Conservation (phyloP, 116 monocot species). For the Dioscorea cayenensis region DNA sequence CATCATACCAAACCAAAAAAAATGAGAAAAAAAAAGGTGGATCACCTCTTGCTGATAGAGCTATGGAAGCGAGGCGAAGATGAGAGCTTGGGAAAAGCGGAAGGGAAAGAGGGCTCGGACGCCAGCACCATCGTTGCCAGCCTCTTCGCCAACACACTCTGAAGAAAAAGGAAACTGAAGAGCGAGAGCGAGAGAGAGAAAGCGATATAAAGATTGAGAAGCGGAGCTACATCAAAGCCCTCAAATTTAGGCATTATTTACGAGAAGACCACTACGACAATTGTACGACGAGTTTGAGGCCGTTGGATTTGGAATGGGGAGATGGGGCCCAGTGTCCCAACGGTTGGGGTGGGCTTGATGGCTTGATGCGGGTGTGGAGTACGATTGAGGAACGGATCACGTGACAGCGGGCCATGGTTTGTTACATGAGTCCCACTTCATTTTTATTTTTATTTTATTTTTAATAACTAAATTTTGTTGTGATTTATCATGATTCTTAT, state of each 20-base stretch:
- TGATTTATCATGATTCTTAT: too few relatives aligned
- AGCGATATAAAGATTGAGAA: background rate
- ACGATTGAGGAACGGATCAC: background rate
- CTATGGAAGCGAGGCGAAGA: conserved; percentile 13
- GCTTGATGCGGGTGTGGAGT: background rate
- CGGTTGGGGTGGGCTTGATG: background rate
- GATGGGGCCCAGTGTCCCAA: background rate
- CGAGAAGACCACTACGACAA: background rate
- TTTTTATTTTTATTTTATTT: too few relatives aligned
- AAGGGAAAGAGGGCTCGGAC: conserved; percentile 19
- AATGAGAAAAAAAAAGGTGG: background rate
- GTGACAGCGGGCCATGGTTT: background rate
- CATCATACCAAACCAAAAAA: background rate
- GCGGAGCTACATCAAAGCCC: background rate
- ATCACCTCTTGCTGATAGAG: conserved; percentile 27
- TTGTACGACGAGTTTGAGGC: background rate
- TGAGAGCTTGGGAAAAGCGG: conserved; percentile 10
- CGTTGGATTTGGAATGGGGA: background rate
- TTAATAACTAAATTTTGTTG: too few relatives aligned
- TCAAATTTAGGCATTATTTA: background rate
- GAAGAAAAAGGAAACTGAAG: background rate
- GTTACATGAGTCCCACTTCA: too few relatives aligned
- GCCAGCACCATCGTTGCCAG: conserved; percentile 14
- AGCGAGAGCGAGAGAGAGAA: background rate
- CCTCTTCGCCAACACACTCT: background rate